phyloP scores from a whole-genome alignment of 1,284 basidiomycete genomes.

The Grifola frondosa region DNA sequence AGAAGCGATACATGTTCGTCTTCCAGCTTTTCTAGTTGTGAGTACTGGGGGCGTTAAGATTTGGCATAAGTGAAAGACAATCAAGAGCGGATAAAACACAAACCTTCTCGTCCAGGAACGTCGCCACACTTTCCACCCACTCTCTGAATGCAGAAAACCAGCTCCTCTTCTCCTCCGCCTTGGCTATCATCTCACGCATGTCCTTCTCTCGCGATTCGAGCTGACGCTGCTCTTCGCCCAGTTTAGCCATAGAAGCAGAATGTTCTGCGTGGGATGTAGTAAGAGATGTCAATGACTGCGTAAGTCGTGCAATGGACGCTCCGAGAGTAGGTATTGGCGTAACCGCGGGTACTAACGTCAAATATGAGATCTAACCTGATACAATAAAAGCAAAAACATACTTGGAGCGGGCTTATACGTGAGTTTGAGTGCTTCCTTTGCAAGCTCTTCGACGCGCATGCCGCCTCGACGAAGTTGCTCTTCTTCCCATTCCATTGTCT shows the following conservation, averaged over 20 bases:
- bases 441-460: constrained; percentile 36
- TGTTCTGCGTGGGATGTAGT: constrained; percentile 71
- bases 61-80: constrained; percentile 1
- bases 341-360: constrained; percentile 53
- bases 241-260: constrained; percentile 55
- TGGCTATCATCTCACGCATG: constrained; percentile 75
- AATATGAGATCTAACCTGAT: constrained; percentile 14
- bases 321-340: constrained; percentile 59
- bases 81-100: constrained; percentile 1
- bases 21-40: constrained; percentile 83
- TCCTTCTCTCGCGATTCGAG: constrained; percentile 78
- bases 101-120: constrained; percentile 92
- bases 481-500: constrained; percentile 87
- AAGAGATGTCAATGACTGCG: constrained; percentile 64
- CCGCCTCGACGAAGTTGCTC: constrained; percentile 83
- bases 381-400: constrained; percentile 37
- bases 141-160: constrained; percentile 87
- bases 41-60: constrained; percentile 54
- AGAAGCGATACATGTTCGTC: constrained; percentile 74
- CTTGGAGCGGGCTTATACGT: constrained; percentile 77
- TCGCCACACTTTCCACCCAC: constrained; percentile 86
- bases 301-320: constrained; percentile 56
- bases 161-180: constrained; percentile 79
- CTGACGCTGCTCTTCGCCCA: constrained; percentile 68
- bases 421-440: constrained; percentile 41